Evolutionary conservation across 768 basidiomycete species (phyloP).

Genomic region (Termitomyces titanicus): DNA sequence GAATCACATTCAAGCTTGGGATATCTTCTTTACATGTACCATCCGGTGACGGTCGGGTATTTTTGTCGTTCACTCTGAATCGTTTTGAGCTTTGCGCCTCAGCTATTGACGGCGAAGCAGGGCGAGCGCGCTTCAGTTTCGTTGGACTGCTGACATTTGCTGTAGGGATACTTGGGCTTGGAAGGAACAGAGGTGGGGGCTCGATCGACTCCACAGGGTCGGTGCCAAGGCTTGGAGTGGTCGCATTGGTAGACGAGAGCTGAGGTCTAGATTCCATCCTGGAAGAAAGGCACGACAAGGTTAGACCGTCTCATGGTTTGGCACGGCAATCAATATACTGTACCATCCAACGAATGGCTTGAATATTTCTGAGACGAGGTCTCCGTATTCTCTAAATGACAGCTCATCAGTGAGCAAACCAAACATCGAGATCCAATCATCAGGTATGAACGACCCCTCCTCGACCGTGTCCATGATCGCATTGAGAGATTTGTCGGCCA

Average conservation of each 20-base stretch:
- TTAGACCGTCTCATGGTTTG: not conserved
- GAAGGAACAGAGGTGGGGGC: not conserved
- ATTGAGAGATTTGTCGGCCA: not conserved
- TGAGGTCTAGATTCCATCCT: conserved; percentile 1
- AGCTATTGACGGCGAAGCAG: not conserved
- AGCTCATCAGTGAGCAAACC: not conserved
- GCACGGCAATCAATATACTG: not conserved
- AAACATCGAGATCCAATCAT: conserved; percentile 6
- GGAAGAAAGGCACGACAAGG: not conserved
- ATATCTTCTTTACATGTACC: not conserved
- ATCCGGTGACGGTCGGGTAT: not conserved
- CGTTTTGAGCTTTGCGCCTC: not conserved
- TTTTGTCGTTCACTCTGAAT: not conserved
- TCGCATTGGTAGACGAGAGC: too few species aligned
- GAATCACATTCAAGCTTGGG: not conserved
- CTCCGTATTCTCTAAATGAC: not conserved
- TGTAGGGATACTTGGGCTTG: not conserved
- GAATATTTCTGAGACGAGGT: not conserved
- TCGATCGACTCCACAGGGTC: not conserved
- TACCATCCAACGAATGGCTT: conserved; percentile 3
- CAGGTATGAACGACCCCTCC: not conserved
- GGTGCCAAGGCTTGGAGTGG: not conserved
- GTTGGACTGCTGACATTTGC: not conserved
- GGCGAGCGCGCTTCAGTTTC: not conserved
- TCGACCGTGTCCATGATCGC: conserved; percentile 3